These are phyloP conservation scores for Byssochlamys sp. DNA, from an alignment of 2,329 filamentous ascomycete species.

Conservation along the genomic window DNA sequence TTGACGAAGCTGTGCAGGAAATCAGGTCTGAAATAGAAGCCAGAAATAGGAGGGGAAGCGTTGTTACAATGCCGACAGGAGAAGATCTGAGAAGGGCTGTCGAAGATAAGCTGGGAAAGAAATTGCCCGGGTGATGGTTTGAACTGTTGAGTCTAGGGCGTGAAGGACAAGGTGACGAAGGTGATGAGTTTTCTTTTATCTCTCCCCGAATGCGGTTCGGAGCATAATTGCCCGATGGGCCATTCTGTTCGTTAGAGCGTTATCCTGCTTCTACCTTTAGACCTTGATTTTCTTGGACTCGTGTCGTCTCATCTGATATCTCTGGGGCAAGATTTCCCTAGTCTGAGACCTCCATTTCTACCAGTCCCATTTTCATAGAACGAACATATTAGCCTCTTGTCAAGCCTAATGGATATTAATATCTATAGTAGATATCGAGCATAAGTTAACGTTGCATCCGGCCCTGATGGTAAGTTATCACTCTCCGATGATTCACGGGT, in stretches of 20 bases:
- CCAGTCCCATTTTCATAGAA: not conserved
- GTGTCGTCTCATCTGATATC: not conserved
- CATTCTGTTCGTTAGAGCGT: not conserved
- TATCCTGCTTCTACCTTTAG: not conserved
- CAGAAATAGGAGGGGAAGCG: slow-evolving; percentile 40
- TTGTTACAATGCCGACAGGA: slow-evolving; percentile 36
- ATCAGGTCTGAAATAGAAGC: slow-evolving; percentile 63
- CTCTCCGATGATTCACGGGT: not conserved
- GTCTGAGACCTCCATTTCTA: not conserved
- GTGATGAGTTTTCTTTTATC: not conserved
- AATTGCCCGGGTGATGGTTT: slow-evolving; percentile 9
- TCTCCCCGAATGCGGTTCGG: not conserved
- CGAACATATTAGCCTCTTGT: not conserved
- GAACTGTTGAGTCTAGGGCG: slow-evolving; percentile 10
- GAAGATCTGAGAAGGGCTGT: slow-evolving; percentile 45
- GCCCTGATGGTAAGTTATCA: no score
- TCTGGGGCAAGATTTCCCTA: not conserved
- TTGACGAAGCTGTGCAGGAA: slow-evolving; percentile 69
- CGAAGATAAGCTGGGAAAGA: slow-evolving; percentile 41
- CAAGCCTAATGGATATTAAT: not conserved
- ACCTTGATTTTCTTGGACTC: not conserved
- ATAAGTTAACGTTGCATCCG: no score
- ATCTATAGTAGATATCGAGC: no score
- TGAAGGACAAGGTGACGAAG: not conserved
- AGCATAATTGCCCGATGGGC: not conserved